Percentiles rank a stretch among this genome's conserved stretches.
These are phyloP conservation scores for Ormosia semicastrata DNA, from an alignment of 306 rosid species.

Conservation along the genomic window DNA sequence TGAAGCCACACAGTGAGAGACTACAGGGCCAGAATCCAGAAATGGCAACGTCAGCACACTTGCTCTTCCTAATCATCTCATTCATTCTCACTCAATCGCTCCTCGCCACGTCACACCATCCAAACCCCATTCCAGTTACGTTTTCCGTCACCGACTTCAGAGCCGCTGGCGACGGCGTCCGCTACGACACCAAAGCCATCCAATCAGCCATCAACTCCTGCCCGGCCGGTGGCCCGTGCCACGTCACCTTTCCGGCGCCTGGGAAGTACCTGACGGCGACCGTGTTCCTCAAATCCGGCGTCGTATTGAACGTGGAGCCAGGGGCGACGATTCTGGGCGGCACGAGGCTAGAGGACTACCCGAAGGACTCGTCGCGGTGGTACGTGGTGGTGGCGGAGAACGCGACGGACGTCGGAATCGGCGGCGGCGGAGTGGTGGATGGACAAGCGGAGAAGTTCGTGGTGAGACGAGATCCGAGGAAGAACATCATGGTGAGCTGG, in stretches of 20 bases:
- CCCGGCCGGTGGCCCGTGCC: conserved; percentile 39
- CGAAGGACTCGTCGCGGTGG: conserved; percentile 61
- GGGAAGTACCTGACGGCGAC: conserved; percentile 82
- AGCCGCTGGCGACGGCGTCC: conserved; percentile 71
- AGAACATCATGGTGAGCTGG: conserved; percentile 98
- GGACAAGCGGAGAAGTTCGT: conserved; percentile 81
- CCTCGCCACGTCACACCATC: conserved; percentile 32
- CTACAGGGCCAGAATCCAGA: neutral
- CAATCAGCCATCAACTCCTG: conserved; percentile 84
- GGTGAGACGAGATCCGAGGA: conserved; percentile 60
- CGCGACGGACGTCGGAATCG: conserved; percentile 68
- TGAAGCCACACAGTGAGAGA: no score
- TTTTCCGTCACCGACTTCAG: conserved; percentile 71
- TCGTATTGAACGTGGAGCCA: conserved; percentile 48
- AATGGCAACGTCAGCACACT: conserved; percentile 29
- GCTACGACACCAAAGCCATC: conserved; percentile 76
- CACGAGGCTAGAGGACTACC: conserved; percentile 59
- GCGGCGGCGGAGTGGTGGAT: conserved; percentile 86
- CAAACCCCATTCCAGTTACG: conserved; percentile 10
- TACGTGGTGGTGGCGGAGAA: conserved; percentile 87
- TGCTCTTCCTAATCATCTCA: neutral
- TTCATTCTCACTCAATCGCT: conserved; percentile 38
- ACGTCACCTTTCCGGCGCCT: conserved; percentile 62
- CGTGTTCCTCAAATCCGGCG: conserved; percentile 73
- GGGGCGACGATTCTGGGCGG: conserved; percentile 78